Conservation (phyloP, 345 rosid genomes). For the Bretschneidera sinensis region DNA sequence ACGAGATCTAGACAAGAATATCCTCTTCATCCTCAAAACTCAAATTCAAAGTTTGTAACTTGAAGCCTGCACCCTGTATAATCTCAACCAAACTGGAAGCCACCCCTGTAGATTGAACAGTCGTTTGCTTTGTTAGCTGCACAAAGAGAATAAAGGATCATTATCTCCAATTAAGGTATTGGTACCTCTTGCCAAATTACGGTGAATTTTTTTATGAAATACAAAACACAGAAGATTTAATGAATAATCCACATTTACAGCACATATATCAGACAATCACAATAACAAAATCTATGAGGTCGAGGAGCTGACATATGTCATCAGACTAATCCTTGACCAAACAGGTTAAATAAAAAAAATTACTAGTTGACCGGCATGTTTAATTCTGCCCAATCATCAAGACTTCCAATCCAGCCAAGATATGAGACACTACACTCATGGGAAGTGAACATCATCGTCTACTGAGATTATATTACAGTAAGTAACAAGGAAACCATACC, state of each 20-base stretch:
- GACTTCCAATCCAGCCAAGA: neutral
- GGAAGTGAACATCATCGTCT: neutral
- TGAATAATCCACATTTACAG: no score
- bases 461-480: neutral
- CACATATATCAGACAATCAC: no score
- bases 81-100: constrained; percentile 76
- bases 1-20: constrained; percentile 18
- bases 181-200: neutral
- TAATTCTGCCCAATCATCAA: neutral
- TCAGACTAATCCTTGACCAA: neutral
- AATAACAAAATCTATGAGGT: no score
- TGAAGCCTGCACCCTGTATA: constrained; percentile 85
- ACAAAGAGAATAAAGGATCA: neutral
- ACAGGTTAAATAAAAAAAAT: no score
- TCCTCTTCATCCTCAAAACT: constrained; percentile 83
- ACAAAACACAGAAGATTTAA: no score
- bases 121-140: constrained; percentile 72
- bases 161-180: neutral
- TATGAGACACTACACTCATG: neutral
- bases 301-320: neutral
- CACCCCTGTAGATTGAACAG: constrained; percentile 83
- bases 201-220: no score
- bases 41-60: constrained; percentile 80
- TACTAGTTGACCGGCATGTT: no score
- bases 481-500: constrained; percentile 29